Evolutionary conservation across 2,329 filamentous ascomycete species (phyloP), one percentile per base, ranked within the genome.

Genomic region (Scopulariopsis brevicaulis): DNA sequence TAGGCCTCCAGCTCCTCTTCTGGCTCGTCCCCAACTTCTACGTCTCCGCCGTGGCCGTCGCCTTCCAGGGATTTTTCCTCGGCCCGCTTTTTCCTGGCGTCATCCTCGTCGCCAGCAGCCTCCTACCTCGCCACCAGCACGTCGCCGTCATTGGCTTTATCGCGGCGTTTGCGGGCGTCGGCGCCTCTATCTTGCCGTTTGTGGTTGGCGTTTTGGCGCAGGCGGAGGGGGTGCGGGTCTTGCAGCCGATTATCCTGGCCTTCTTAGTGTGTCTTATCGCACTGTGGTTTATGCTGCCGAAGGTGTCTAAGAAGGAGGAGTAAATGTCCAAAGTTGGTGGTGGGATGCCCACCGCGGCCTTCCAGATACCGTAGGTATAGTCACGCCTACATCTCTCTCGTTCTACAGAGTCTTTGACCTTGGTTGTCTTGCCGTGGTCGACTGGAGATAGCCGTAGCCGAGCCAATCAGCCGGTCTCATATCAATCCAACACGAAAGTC

Each of bases 21-120:
- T 94, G 89, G 89, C 82, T 92, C 4, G 84, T 94, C 0, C 89
- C 89, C 0, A 81, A 82, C 58, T 90, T 93, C 66, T 79, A 87
- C 60, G 85, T 87, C 32, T 88, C 86, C 0, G 83, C 87, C 10
- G 76, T 91, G 15, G 85, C 87, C 28, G 86, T 91, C 24, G 76
- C 83, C 0, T 68, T 93, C 0, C 81, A 90, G 60, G 89, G 89
- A 0, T 90, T 93, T 75, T 90, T 92, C 66, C 76, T 94, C 0
- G 89, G 89, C 0, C 89, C 89, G 0, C 69, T 93, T 20, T 93
- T 92, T 69, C 87, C 89, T 0, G 85, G 84, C 2, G 86, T 80
- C 0, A 77, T 93, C 1, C 82, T 90, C 0, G 83, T 82, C 3
- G 82, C 85, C 32, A 89, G 86, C 0, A 89, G 87, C 64, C 74